Base-by-base conservation (phyloP, 306 rosid species). In the Urtica urens region DNA sequence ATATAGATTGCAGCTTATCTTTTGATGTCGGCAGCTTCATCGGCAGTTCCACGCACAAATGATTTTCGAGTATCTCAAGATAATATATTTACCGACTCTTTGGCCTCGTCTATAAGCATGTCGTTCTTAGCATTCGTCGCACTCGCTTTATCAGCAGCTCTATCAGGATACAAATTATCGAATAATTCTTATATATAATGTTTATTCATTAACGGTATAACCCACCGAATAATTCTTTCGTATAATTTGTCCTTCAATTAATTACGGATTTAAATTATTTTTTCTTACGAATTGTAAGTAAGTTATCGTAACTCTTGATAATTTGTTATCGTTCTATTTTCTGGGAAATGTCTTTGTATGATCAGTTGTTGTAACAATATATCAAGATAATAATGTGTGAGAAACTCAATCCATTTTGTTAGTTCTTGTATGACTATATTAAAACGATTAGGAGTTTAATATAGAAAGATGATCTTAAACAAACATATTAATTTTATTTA, bases 1-100 rank as follows among this genome's bases (percentile, higher is more conserved):
- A n/a, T n/a, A n/a, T 78, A 90, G 97, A 63, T 84, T 15, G 67
- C 70, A 67, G 85, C 97, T 3, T 84, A 81, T 62, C 64, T 90
- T 17, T 41, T 81, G 74, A 66, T 90, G 41, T 90, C 97, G 35
- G 55, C 95, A 4, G 74, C 85, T 3, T 90, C 97, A 18, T 37
- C 94, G 0, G 92, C 87, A 0, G 46, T 68, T 53, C 92, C 97
- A 2, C 0, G 73, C 38, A 92, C 85, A 57, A 69, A 85, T 23
- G 65, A 68, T n/a, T 64, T 85, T 74, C 69, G 96, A 44, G 81
- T 64, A 72, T 63, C 68, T 3, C 62, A 65, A 17, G 93, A 85
- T 62, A 79, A 81, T 62, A 57, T 68, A 47, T 84, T 90, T 20
- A 68, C 83, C 8, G 95, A 81, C 58, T 3, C 90, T 23, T 73